These are phyloP conservation scores for Casuarina cunninghamiana DNA, from an alignment of 306 rosid genomes.

Conservation along the genomic window DNA sequence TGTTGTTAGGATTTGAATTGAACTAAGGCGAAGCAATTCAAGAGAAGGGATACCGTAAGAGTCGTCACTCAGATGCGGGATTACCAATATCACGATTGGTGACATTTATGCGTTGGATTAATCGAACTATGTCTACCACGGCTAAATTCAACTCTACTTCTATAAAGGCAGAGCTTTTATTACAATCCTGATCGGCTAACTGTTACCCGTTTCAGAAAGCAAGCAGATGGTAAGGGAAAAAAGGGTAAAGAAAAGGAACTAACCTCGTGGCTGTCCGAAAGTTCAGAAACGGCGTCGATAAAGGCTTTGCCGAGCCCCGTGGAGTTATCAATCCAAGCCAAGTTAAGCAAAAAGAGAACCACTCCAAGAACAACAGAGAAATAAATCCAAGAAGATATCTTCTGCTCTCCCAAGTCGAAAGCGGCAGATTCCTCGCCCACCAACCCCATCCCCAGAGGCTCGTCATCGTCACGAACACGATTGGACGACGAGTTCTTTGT, in stretches of 20 bases:
- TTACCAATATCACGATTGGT: too few relatives aligned
- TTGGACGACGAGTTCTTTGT: not conserved
- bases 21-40: too few relatives aligned
- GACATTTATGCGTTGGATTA: not conserved
- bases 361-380: slow-evolving; percentile 61
- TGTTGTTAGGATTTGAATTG: too few relatives aligned
- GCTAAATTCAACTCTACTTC: not conserved
- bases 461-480: slow-evolving; percentile 16
- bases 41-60: too few relatives aligned
- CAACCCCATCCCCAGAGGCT: slow-evolving; percentile 6
- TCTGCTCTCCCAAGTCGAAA: slow-evolving; percentile 64
- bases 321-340: slow-evolving; percentile 74
- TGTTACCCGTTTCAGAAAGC: not conserved
- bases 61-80: too few relatives aligned
- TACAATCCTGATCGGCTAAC: not conserved
- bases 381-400: slow-evolving; percentile 66
- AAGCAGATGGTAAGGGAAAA: not conserved
- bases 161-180: not conserved
- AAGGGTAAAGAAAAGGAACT: not conserved
- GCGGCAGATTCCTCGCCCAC: slow-evolving; percentile 82
- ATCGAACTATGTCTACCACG: not conserved
- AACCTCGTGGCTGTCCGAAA: slow-evolving; percentile 79
- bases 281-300: slow-evolving; percentile 56
- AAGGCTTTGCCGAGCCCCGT: slow-evolving; percentile 68
- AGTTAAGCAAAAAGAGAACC: slow-evolving; percentile 63